Percentiles rank a stretch among this genome's conserved stretches.
Conservation (phyloP, 108 stramenopile species). For the Aureococcus anophagefferens region DNA sequence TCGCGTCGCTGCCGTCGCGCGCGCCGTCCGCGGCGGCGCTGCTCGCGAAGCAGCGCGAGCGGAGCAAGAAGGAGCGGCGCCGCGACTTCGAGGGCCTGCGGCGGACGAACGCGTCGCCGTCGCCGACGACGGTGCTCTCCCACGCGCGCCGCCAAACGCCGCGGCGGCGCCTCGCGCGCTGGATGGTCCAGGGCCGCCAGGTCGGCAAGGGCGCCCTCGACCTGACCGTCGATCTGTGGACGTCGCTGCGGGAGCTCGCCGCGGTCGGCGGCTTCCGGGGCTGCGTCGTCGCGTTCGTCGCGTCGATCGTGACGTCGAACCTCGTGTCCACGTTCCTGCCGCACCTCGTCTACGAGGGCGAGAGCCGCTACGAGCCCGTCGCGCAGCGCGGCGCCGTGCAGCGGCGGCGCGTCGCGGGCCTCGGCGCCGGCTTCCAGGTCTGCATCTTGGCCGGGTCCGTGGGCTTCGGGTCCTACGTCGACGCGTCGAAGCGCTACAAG, state of each 20-base stretch:
- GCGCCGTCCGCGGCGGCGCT: background rate
- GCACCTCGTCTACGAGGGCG: background rate
- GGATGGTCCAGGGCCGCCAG: background rate
- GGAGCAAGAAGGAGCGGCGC: background rate
- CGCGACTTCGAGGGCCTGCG: background rate
- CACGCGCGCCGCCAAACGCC: no score
- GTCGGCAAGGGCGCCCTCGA: background rate
- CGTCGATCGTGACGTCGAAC: background rate
- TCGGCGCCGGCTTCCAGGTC: background rate
- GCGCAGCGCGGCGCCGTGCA: background rate
- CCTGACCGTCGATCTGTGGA: background rate
- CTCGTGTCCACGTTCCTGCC: background rate
- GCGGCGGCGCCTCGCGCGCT: background rate
- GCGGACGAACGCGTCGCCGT: background rate
- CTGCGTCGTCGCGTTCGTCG: background rate
- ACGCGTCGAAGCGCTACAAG: background rate
- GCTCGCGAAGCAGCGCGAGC: background rate
- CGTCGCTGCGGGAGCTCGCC: background rate
- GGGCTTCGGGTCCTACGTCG: background rate
- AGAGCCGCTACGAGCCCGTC: background rate
- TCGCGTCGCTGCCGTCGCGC: background rate
- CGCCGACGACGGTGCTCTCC: background rate
- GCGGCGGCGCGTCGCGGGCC: background rate
- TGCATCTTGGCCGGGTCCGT: background rate
- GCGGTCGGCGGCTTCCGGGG: background rate